Conservation (phyloP, 2,329 filamentous ascomycete genomes). For the Xylaria sp. region DNA sequence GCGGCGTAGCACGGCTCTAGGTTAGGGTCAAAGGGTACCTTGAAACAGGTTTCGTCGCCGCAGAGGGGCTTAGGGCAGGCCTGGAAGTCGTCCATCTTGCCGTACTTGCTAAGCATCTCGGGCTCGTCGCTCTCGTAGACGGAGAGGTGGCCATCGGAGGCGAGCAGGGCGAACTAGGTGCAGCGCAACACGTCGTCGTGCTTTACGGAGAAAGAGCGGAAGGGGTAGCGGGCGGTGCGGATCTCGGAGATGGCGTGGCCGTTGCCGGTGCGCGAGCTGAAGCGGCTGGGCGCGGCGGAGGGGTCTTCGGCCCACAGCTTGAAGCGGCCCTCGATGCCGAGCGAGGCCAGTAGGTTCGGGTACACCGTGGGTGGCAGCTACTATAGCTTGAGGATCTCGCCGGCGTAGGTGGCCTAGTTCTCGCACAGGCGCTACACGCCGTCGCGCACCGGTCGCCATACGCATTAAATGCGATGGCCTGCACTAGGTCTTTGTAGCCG, state of each 20-base stretch:
- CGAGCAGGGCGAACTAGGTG: slow-evolving; percentile 84
- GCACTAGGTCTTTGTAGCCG: slow-evolving; percentile 79
- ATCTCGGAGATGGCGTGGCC: slow-evolving; percentile 61
- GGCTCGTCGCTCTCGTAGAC: slow-evolving; percentile 86
- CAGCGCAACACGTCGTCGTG: slow-evolving; percentile 78
- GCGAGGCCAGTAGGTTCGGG: slow-evolving; percentile 81
- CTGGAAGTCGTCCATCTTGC: slow-evolving; percentile 75
- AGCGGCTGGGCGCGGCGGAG: slow-evolving; percentile 79
- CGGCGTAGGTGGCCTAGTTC: too few relatives aligned
- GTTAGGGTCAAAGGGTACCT: slow-evolving; percentile 87
- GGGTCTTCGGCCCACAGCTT: slow-evolving; percentile 93
- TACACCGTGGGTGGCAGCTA: slow-evolving; percentile 93
- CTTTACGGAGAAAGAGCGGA: slow-evolving; percentile 85
- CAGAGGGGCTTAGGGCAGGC: slow-evolving; percentile 73
- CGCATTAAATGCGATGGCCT: slow-evolving; percentile 86
- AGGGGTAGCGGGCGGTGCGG: slow-evolving; percentile 66
- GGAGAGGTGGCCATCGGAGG: slow-evolving; percentile 78
- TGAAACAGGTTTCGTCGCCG: slow-evolving; percentile 87
- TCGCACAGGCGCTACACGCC: too few relatives aligned
- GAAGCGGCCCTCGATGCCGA: slow-evolving; percentile 88
- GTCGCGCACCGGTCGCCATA: slow-evolving; percentile 92
- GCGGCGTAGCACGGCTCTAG: slow-evolving; percentile 79
- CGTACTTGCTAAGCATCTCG: slow-evolving; percentile 79
- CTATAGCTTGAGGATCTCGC: slow-evolving; percentile 90
- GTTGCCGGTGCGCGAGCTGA: slow-evolving; percentile 64